These are phyloP conservation scores for Pisolithus marmoratus DNA, from an alignment of 768 basidiomycete species.

Conservation along the genomic window DNA sequence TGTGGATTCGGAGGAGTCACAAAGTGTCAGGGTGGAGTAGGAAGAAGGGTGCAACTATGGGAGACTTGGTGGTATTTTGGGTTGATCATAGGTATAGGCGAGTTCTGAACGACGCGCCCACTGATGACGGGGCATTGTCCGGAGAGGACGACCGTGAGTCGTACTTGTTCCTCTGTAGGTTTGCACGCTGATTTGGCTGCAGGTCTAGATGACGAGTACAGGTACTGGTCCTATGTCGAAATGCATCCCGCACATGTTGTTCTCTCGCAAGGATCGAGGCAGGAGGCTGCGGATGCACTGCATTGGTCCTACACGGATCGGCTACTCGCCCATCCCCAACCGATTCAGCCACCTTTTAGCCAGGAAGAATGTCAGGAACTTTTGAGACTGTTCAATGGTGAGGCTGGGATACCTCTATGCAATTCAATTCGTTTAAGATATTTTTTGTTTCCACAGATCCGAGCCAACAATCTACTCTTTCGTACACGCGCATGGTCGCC, in stretches of 20 bases:
- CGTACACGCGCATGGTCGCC: conserved; percentile 60
- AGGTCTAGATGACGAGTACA: conserved; percentile 73
- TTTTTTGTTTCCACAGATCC: conserved; percentile 8
- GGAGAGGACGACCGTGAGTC: conserved; percentile 39
- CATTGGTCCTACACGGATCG: conserved; percentile 83
- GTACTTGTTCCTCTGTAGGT: background rate
- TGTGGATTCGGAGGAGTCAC: conserved; percentile 49
- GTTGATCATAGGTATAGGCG: conserved; percentile 59
- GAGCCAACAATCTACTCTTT: conserved; percentile 24
- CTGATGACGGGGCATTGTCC: conserved; percentile 18
- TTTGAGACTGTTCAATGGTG: conserved; percentile 46
- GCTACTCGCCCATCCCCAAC: conserved; percentile 54
- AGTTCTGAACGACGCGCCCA: conserved; percentile 43
- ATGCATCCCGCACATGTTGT: conserved; percentile 67
- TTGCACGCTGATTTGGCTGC: background rate
- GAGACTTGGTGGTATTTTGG: conserved; percentile 45
- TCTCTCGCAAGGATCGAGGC: conserved; percentile 48
- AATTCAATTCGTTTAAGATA: background rate
- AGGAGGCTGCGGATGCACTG: conserved; percentile 69
- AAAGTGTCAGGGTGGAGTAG: conserved; percentile 26
- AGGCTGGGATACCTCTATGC: background rate
- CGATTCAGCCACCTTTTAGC: conserved; percentile 60
- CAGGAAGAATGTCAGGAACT: conserved; percentile 77
- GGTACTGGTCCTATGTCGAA: conserved; percentile 81
- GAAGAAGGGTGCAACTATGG: conserved; percentile 18